Conservation (phyloP, 2,329 filamentous ascomycete species). For the Lasiodiplodia gonubiensis region DNA sequence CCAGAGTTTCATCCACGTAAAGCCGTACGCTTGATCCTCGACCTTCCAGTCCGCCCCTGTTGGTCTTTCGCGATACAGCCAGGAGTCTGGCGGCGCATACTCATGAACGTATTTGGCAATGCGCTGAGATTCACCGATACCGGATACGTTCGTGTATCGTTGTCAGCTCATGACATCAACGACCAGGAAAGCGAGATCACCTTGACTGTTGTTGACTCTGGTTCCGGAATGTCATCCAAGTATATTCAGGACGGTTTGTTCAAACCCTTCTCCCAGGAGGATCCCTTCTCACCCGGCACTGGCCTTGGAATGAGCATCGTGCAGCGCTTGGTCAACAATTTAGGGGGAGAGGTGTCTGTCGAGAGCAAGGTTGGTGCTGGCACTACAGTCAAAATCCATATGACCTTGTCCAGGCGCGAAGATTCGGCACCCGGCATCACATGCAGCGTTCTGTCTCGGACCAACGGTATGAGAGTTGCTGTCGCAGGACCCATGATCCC, state of each 20-base stretch:
- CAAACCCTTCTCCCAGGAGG: slow-evolving; percentile 48
- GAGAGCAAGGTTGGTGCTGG: slow-evolving; percentile 42
- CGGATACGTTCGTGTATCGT: neutral
- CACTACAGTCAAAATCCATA: slow-evolving; percentile 28
- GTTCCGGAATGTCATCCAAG: slow-evolving; percentile 48
- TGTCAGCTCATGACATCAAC: neutral
- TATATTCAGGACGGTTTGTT: slow-evolving; percentile 45
- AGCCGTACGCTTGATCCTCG: slow-evolving; percentile 51
- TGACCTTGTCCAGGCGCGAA: neutral
- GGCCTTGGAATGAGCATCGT: slow-evolving; percentile 48
- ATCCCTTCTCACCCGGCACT: slow-evolving; percentile 45
- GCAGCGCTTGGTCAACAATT: slow-evolving; percentile 44
- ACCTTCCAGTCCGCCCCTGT: slow-evolving; percentile 52
- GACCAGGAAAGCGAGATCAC: slow-evolving; percentile 10
- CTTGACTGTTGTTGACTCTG: slow-evolving; percentile 45
- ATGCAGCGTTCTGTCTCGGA: neutral
- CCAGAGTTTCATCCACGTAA: neutral
- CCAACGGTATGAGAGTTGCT: neutral
- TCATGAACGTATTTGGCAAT: slow-evolving; percentile 69
- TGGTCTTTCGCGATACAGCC: slow-evolving; percentile 64
- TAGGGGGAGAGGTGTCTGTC: slow-evolving; percentile 46
- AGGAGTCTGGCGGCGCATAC: slow-evolving; percentile 57
- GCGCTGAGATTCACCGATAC: slow-evolving; percentile 63
- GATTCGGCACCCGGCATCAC: neutral
- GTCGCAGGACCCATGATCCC: neutral